Conservation (phyloP, 148 eudicot genomes). For the Heliamphora exappendiculata region DNA sequence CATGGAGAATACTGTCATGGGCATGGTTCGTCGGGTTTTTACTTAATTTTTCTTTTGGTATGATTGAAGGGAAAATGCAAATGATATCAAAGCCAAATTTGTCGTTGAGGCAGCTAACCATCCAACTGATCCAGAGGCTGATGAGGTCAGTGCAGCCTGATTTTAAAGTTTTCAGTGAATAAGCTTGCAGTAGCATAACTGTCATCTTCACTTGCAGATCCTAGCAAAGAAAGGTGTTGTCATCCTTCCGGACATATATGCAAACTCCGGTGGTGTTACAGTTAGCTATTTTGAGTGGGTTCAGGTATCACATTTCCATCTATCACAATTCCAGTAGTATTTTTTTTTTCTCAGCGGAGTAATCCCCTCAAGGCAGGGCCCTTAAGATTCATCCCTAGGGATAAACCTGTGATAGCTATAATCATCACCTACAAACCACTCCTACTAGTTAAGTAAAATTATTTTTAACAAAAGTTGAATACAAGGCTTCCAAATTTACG, state of each 20-base stretch:
- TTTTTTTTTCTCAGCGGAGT: neutral
- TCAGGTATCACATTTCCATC: conserved; percentile 49
- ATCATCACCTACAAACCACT: no score
- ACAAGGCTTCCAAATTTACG: no score
- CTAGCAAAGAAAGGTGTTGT: conserved; percentile 81
- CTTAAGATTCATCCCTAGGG: no score
- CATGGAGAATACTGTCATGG: neutral
- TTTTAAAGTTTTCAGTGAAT: neutral
- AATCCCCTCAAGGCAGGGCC: no score
- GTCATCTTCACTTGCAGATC: conserved; percentile 41
- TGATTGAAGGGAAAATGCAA: conserved; percentile 80
- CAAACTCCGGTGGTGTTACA: conserved; percentile 96
- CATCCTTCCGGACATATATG: conserved; percentile 90
- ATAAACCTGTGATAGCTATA: no score
- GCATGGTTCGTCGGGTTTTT: neutral
- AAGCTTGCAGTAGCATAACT: conserved; percentile 9
- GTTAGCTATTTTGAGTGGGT: conserved; percentile 99
- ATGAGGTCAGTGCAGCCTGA: conserved; percentile 55
- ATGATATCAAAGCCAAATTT: conserved; percentile 81
- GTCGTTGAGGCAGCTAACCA: conserved; percentile 97
- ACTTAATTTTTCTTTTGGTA: neutral
- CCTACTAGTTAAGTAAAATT: no score
- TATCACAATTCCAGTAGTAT: neutral
- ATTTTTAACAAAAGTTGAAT: no score
- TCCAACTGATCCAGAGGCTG: conserved; percentile 98